phyloP scores from a whole-genome alignment of 108 stramenopile genomes.

The Cylindrotheca closterium region DNA sequence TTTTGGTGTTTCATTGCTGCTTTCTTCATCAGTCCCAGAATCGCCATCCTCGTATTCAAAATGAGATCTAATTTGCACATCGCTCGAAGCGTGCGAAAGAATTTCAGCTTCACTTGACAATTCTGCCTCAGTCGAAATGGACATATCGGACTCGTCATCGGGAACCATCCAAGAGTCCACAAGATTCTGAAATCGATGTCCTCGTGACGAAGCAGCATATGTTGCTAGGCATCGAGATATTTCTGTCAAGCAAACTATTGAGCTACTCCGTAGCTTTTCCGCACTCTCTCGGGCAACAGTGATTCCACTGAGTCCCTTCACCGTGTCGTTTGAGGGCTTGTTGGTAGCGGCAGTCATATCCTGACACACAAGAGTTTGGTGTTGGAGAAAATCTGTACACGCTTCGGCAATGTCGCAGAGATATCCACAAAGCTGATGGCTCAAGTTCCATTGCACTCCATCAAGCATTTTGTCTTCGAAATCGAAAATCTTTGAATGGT shows the following conservation, averaged over 20 bases:
- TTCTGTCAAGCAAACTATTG: constrained; percentile 65
- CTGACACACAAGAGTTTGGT: constrained; percentile 55
- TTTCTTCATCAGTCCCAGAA: constrained; percentile 1
- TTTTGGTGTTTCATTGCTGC: no score
- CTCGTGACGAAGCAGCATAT: constrained; percentile 25
- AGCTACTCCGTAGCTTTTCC: constrained; percentile 53
- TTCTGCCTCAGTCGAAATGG: background rate
- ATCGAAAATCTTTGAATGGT: constrained; percentile 18
- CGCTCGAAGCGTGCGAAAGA: background rate
- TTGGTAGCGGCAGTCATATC: constrained; percentile 10
- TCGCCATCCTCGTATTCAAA: no score
- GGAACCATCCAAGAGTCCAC: constrained; percentile 30
- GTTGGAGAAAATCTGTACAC: constrained; percentile 62
- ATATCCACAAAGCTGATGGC: constrained; percentile 57
- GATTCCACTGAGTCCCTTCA: constrained; percentile 31
- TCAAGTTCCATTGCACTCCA: constrained; percentile 61
- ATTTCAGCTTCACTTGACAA: background rate
- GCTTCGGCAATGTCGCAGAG: constrained; percentile 79
- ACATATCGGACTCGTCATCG: constrained; percentile 1
- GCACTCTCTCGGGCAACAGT: constrained; percentile 62
- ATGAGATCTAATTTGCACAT: constrained; percentile 30
- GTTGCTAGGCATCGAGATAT: constrained; percentile 45
- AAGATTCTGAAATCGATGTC: constrained; percentile 17
- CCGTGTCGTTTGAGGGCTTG: constrained; percentile 6
- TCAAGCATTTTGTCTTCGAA: constrained; percentile 42